Base-by-base conservation (phyloP, 1,284 basidiomycete species). In the Ganoderma leucocontextum region DNA sequence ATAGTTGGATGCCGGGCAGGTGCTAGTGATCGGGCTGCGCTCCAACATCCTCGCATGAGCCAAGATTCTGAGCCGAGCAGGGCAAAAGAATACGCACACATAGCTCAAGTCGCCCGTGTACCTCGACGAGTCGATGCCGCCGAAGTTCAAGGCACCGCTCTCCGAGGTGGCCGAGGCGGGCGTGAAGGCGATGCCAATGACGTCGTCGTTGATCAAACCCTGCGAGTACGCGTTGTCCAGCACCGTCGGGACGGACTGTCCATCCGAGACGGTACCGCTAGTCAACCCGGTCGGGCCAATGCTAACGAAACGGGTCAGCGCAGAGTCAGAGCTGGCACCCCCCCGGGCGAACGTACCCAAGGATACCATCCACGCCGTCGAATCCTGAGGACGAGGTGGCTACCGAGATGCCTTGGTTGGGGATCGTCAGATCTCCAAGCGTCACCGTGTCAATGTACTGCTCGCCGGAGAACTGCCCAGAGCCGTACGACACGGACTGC, bases 271-370 rank as follows among this genome's bases (percentile, higher is more conserved):
- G 0, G 72, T 73, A 13, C 63, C 75, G 4, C 68, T 59, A 6
- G 86, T 87, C 22, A 88, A 81, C 66, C 79, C 82, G 4, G 80
- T 76, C 39, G 86, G 86, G 5, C 86, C 86, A 70, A 87, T 81
- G 25, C 47, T 39, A 10, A 35, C 7, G 13, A 19, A 35, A 33
- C 1, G 29, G 15, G 15, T 29, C 15, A 29, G 17, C 15, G 22
- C n/a, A 5, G 15, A 29, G 7, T 25, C 10, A 2, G 4, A 52
- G 0, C 15, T 17, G 44, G 8, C 0, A 29, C 29, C 29, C 29
- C 29, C 29, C 29, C 29, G 29, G 29, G 29, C 29, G 29, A 15
- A 55, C 52, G 52, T 22, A 55, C 52, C 52, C 52, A 19, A 55
- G 52, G 52, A 55, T 52, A 25, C 47, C 47, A 25, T 52, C 47